Conservation (phyloP, 441 rosid genomes). For the Manihot esculenta region DNA sequence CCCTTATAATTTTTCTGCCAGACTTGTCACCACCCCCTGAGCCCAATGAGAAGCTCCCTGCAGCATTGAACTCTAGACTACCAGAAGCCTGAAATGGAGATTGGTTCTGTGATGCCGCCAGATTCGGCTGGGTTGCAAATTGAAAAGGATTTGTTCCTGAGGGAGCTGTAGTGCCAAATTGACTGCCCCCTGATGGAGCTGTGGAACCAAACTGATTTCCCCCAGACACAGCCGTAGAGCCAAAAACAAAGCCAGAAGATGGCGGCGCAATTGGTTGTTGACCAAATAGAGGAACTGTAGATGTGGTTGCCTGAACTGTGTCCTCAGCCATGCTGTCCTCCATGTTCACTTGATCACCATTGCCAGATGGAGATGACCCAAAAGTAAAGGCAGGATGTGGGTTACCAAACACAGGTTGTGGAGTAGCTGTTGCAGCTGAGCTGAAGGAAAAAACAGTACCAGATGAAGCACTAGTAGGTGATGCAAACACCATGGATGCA, state of each 20-base stretch:
- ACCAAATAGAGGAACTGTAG: constrained; percentile 48
- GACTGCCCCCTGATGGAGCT: constrained; percentile 30
- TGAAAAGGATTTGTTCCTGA: constrained; percentile 53
- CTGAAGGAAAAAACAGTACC: constrained; percentile 48
- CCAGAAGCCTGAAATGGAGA: constrained; percentile 67
- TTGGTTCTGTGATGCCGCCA: constrained; percentile 40
- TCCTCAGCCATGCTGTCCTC: constrained; percentile 99
- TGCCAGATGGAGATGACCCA: constrained; percentile 47
- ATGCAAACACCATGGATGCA: constrained; percentile 43
- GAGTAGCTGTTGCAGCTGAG: constrained; percentile 42
- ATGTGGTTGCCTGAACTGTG: constrained; percentile 54
- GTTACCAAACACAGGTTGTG: constrained; percentile 52
- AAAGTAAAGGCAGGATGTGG: constrained; percentile 44
- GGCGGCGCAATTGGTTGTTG: constrained; percentile 42
- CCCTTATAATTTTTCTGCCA: constrained; percentile 49
- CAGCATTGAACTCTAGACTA: constrained; percentile 59
- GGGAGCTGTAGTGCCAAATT: constrained; percentile 28
- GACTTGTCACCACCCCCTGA: constrained; percentile 73
- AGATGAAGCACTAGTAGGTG: constrained; percentile 39
- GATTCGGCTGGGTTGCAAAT: constrained; percentile 59
- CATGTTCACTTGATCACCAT: constrained; percentile 74
- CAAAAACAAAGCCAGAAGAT: constrained; percentile 38
- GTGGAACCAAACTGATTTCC: no score
- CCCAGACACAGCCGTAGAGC: no score
- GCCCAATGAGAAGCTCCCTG: constrained; percentile 87